These are phyloP conservation scores for Paxillus involutus DNA, from an alignment of 768 basidiomycete genomes.

Conservation along the genomic window DNA sequence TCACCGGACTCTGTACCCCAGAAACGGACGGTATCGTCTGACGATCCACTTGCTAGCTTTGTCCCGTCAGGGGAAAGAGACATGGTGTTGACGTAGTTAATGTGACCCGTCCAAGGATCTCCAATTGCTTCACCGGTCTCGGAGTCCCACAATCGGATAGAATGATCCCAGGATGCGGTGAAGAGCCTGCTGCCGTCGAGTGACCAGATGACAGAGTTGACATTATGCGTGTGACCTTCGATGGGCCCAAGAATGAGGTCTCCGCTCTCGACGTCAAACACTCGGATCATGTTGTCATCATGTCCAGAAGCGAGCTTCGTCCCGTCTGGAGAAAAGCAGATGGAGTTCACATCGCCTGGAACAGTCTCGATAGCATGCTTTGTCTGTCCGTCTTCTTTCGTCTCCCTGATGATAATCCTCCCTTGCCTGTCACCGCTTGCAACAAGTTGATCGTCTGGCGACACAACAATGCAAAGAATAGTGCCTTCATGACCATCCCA, in stretches of 20 bases:
- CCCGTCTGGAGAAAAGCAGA: too few relatives aligned
- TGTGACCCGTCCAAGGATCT: constrained; percentile 14
- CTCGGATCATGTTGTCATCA: not conserved
- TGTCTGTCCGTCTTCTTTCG: too few relatives aligned
- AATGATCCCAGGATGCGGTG: not conserved
- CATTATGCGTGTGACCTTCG: not conserved
- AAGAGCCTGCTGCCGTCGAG: constrained; percentile 9
- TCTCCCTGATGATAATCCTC: not conserved
- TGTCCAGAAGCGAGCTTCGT: too few relatives aligned
- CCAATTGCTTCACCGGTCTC: constrained; percentile 1
- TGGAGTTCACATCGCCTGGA: too few relatives aligned
- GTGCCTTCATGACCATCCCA: too few relatives aligned
- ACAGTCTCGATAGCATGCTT: too few relatives aligned
- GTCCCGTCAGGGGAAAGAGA: constrained; percentile 1
- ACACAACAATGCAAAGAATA: too few relatives aligned
- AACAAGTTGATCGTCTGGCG: too few relatives aligned
- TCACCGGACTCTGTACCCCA: not conserved
- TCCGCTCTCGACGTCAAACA: not conserved
- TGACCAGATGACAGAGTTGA: constrained; percentile 10
- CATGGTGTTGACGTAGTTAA: not conserved
- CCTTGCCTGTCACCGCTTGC: too few relatives aligned
- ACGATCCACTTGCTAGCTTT: constrained; percentile 1
- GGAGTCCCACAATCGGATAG: constrained; percentile 8
- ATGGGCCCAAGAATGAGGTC: not conserved
- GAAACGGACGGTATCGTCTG: not conserved